A percentile compares a stretch with the other conserved stretches of the same genome.
Conservation (phyloP, 2,329 filamentous ascomycete species). For the Amauroascus verrucosus region DNA sequence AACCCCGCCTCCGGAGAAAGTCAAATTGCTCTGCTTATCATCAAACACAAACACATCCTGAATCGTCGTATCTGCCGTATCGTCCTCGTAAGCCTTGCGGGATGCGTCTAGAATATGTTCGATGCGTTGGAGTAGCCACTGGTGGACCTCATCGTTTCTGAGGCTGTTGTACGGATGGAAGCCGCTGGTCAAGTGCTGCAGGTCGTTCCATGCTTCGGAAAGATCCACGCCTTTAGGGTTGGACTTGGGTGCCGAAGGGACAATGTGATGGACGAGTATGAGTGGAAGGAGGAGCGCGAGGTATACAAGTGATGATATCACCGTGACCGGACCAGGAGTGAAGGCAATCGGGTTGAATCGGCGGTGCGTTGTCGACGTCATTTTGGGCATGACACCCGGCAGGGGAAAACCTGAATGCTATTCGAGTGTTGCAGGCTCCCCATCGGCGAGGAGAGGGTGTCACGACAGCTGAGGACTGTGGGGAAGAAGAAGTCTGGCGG, state of each 20-base stretch:
- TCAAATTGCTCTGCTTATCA: constrained; percentile 68
- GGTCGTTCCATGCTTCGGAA: constrained; percentile 74
- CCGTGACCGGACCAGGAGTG: constrained; percentile 66
- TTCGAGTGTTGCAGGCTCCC: neutral
- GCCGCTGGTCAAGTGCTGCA: constrained; percentile 60
- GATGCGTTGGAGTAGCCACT: constrained; percentile 64
- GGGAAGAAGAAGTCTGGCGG: neutral
- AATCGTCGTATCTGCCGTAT: constrained; percentile 18
- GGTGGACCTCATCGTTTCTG: constrained; percentile 67
- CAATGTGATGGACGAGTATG: constrained; percentile 62
- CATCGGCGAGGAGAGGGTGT: neutral
- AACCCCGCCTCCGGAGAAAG: constrained; percentile 46
- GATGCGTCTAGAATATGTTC: constrained; percentile 54
- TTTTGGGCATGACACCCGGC: constrained; percentile 14
- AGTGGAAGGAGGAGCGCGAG: constrained; percentile 64
- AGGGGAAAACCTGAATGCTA: neutral
- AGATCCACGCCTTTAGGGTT: constrained; percentile 60
- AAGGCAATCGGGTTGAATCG: constrained; percentile 55
- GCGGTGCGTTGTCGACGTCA: constrained; percentile 25
- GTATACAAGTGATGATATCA: constrained; percentile 68
- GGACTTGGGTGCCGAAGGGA: constrained; percentile 55
- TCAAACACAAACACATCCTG: constrained; percentile 56
- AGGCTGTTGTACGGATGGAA: constrained; percentile 87
- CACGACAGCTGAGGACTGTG: neutral
- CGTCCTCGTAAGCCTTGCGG: constrained; percentile 20